These are phyloP conservation scores for Yamadazyma friedrichii DNA, from an alignment of 1,139 yeast genomes.

Conservation along the genomic window DNA sequence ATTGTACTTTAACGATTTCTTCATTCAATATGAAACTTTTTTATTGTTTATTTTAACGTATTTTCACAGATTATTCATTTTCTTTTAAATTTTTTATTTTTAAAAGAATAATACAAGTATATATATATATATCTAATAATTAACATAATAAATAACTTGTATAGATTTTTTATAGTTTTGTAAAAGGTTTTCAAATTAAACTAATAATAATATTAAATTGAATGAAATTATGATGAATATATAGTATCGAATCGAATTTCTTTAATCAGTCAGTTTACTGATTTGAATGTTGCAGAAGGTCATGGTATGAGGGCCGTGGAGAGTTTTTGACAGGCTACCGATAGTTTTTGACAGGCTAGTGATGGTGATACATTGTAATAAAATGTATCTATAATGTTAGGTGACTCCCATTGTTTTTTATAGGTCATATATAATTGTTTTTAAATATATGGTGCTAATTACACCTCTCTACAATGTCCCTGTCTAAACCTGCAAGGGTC, in stretches of 20 bases:
- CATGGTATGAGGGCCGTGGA: too few relatives aligned
- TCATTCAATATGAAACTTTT: slow-evolving; percentile 3
- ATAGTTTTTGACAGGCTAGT: too few relatives aligned
- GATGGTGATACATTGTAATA: too few relatives aligned
- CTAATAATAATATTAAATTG: neutral
- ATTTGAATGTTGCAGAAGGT: too few relatives aligned
- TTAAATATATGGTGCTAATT: neutral
- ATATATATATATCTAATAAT: slow-evolving; percentile 2
- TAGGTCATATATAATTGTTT: neutral
- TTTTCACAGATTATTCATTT: slow-evolving; percentile 1
- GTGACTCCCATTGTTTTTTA: neutral
- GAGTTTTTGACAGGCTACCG: too few relatives aligned
- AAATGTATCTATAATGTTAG: too few relatives aligned
- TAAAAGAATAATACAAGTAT: neutral
- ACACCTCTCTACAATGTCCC: neutral
- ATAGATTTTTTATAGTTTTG: neutral
- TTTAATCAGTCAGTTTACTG: neutral
- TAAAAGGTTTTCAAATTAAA: neutral
- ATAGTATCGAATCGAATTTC: slow-evolving; percentile 3
- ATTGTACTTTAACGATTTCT: slow-evolving; percentile 10
- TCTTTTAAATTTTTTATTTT: too few relatives aligned
- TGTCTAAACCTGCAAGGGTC: neutral
- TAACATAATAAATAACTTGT: neutral
- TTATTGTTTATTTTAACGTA: slow-evolving; percentile 2
- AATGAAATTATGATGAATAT: slow-evolving; percentile 6